Percentiles rank a stretch among this genome's conserved stretches.
Evolutionary conservation across 2,329 filamentous ascomycete genomes (phyloP).

Genomic region (Ceratocystis alfenasii): DNA sequence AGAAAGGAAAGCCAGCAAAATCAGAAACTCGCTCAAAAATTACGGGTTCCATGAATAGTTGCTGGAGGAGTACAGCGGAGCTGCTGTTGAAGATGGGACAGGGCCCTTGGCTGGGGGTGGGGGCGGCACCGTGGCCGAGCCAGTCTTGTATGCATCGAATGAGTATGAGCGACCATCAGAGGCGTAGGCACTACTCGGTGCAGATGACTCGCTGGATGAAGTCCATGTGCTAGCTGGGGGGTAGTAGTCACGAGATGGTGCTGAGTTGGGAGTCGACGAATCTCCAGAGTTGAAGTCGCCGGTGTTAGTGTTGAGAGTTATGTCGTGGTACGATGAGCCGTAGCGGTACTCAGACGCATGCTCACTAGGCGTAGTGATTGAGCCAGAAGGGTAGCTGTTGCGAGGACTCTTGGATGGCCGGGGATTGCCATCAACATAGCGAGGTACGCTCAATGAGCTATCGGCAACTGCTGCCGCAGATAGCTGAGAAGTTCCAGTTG

Average conservation of each 20-base stretch:
- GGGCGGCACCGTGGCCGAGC: conserved; percentile 28
- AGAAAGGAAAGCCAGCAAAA: neutral
- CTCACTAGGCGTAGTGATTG: conserved; percentile 40
- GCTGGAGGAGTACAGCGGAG: conserved; percentile 33
- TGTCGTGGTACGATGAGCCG: conserved; percentile 35
- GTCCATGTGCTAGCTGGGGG: conserved; percentile 42
- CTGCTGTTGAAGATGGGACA: conserved; percentile 14
- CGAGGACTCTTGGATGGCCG: conserved; percentile 47
- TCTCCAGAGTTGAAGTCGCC: conserved; percentile 25
- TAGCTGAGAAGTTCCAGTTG: conserved; percentile 40
- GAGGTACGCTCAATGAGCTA: conserved; percentile 40
- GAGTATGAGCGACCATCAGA: conserved; percentile 34
- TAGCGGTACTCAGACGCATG: conserved; percentile 46
- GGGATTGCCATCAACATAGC: conserved; percentile 45
- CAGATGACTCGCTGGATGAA: conserved; percentile 14
- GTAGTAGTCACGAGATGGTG: conserved; percentile 40
- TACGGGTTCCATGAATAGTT: conserved; percentile 48
- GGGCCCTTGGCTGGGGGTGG: conserved; percentile 29
- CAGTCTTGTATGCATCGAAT: conserved; percentile 39
- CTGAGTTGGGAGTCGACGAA: conserved; percentile 26
- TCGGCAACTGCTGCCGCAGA: conserved; percentile 35
- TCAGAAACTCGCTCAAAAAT: conserved; percentile 24
- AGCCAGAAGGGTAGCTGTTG: conserved; percentile 41
- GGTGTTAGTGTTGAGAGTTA: conserved; percentile 27
- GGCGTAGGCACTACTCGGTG: conserved; percentile 17